Percentiles rank a stretch among this genome's conserved stretches.
These are phyloP conservation scores for Fusarium sterilihyphosum DNA, from an alignment of 2,329 filamentous ascomycete species.

Conservation along the genomic window DNA sequence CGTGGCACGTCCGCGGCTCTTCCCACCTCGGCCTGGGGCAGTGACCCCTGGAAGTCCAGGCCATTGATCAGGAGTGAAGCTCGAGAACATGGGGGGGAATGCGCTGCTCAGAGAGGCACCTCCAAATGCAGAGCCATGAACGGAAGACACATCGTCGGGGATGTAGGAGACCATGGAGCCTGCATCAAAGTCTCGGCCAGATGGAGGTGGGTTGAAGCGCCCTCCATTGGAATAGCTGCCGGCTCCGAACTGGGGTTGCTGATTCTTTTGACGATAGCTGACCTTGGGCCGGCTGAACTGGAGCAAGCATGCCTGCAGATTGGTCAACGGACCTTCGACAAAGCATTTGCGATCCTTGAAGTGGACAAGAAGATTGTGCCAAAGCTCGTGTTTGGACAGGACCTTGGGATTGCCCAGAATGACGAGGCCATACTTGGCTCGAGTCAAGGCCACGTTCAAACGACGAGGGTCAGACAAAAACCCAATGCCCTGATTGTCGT, in stretches of 20 bases:
- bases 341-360: conserved; percentile 98
- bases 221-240: conserved; percentile 53
- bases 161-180: conserved; percentile 95
- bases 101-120: conserved; percentile 78
- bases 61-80: conserved; percentile 89
- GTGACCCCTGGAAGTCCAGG: conserved; percentile 78
- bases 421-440: conserved; percentile 95
- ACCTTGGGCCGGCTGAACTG: conserved; percentile 96
- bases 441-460: conserved; percentile 95
- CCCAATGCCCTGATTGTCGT: conserved; percentile 98
- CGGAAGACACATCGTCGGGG: conserved; percentile 94
- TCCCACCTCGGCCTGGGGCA: conserved; percentile 70
- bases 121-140: conserved; percentile 90
- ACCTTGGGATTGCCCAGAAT: conserved; percentile 99
- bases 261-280: conserved; percentile 88
- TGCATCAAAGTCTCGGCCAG: conserved; percentile 72
- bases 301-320: conserved; percentile 92
- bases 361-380: conserved; percentile 93
- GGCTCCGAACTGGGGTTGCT: conserved; percentile 70
- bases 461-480: conserved; percentile 98
- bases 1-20: conserved; percentile 72
- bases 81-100: conserved; percentile 95
- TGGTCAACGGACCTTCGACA: conserved; percentile 93
- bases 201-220: conserved; percentile 54
- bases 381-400: conserved; percentile 95